Evolutionary conservation across 257 asterid genomes (phyloP).

Genomic region (Oldenlandia corymbosa): DNA sequence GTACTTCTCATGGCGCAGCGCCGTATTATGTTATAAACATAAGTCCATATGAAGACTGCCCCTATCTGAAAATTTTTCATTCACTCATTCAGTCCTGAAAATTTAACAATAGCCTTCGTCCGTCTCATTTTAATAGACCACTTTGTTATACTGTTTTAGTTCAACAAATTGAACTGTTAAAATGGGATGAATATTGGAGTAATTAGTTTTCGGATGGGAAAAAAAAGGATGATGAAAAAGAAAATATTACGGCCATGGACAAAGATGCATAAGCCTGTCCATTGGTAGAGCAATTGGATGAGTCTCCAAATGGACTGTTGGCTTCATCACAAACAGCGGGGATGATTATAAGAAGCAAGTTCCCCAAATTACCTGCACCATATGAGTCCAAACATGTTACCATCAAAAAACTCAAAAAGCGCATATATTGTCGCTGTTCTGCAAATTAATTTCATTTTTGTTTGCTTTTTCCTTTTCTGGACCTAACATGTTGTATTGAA

Average conservation of each 20-base stretch:
- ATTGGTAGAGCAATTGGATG: conserved; percentile 24
- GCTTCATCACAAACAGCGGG: conserved; percentile 37
- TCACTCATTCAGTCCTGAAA: not conserved
- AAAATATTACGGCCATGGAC: conserved; percentile 37
- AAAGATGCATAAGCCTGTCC: conserved; percentile 42
- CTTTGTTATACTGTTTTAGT: too few species aligned
- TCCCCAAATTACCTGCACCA: conserved; percentile 35
- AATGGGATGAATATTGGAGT: too few species aligned
- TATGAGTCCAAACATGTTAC: not conserved
- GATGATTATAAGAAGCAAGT: conserved; percentile 38
- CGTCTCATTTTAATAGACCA: too few species aligned
- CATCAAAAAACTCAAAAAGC: too few species aligned
- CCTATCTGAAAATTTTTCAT: conserved; percentile 19
- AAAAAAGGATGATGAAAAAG: too few species aligned
- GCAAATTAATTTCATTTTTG: too few species aligned
- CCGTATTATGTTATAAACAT: conserved; percentile 27
- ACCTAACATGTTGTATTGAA: too few species aligned
- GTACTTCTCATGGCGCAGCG: not conserved
- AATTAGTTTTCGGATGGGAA: too few species aligned
- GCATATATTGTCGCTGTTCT: too few species aligned
- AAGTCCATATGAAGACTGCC: conserved; percentile 31
- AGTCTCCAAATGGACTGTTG: conserved; percentile 40
- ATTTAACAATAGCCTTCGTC: too few species aligned
- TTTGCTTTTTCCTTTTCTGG: too few species aligned
- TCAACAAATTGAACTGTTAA: too few species aligned